A percentile compares a stretch with the other conserved stretches of the same genome.
phyloP scores from a whole-genome alignment of 1,139 yeast species.

The Geotrichum australiense region DNA sequence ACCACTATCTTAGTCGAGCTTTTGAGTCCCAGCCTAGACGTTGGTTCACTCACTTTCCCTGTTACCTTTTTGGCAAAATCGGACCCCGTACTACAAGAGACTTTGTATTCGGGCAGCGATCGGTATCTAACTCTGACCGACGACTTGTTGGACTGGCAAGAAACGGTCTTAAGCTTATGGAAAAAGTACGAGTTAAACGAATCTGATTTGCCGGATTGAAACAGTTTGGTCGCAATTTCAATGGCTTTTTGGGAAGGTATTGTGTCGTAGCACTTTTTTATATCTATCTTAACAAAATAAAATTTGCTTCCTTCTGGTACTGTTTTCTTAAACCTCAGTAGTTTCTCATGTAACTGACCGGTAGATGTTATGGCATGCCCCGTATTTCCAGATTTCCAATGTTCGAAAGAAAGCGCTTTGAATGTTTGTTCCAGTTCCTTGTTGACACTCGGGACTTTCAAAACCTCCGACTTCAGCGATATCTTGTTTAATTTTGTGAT shows the following conservation, averaged over 20 bases:
- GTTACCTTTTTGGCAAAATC: slow-evolving; percentile 3
- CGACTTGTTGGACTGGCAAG: background rate
- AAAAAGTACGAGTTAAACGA: slow-evolving; percentile 9
- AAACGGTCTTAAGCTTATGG: slow-evolving; percentile 9
- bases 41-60: slow-evolving; percentile 1
- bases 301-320: slow-evolving; percentile 24
- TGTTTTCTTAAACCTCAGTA: slow-evolving; percentile 20
- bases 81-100: background rate
- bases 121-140: background rate
- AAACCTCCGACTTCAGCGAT: background rate
- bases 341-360: slow-evolving; percentile 17
- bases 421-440: slow-evolving; percentile 26
- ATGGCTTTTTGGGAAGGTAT: slow-evolving; percentile 48
- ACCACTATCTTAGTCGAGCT: slow-evolving; percentile 8
- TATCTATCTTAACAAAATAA: slow-evolving; percentile 65
- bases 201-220: slow-evolving; percentile 7
- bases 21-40: background rate
- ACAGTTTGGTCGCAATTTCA: slow-evolving; percentile 21
- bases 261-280: slow-evolving; percentile 71
- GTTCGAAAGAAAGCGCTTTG: slow-evolving; percentile 26
- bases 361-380: slow-evolving; percentile 18
- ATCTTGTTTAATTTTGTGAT: slow-evolving; percentile 1
- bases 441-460: slow-evolving; percentile 22
- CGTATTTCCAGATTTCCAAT: slow-evolving; percentile 17
- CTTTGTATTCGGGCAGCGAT: slow-evolving; percentile 7